phyloP scores from a whole-genome alignment of 306 rosid species.

The Trifolium dubium region DNA sequence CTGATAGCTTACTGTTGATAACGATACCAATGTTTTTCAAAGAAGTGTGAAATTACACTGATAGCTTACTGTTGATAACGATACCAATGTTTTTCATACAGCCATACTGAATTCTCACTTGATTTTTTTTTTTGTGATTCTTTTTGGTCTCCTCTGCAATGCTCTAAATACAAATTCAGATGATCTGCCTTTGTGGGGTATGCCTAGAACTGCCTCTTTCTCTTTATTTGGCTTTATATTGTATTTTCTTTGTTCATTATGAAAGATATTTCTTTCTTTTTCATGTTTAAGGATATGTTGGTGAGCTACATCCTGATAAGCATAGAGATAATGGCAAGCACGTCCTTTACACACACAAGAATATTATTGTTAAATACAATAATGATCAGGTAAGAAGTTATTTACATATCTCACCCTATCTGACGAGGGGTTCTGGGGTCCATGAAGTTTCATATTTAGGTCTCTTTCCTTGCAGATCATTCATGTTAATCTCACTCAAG shows the following conservation, averaged over 20 bases:
- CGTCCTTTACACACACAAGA: slow-evolving; percentile 86
- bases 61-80: neutral
- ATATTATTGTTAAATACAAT: slow-evolving; percentile 72
- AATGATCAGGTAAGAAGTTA: slow-evolving; percentile 86
- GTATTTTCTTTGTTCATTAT: slow-evolving; percentile 32
- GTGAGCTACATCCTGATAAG: slow-evolving; percentile 86
- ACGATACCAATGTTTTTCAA: neutral
- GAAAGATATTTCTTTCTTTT: slow-evolving; percentile 9
- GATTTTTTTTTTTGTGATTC: slow-evolving; percentile 26
- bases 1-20: slow-evolving; percentile 18
- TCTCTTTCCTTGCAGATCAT: slow-evolving; percentile 67
- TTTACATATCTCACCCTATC: slow-evolving; percentile 27
- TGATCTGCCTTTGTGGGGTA: slow-evolving; percentile 99
- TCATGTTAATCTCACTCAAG: slow-evolving; percentile 93
- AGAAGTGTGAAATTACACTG: neutral
- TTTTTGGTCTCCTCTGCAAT: slow-evolving; percentile 44
- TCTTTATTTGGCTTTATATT: slow-evolving; percentile 27
- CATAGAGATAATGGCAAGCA: slow-evolving; percentile 84
- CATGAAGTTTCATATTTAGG: slow-evolving; percentile 34
- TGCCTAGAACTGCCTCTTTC: slow-evolving; percentile 41
- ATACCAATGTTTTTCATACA: too few relatives aligned
- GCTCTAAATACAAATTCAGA: slow-evolving; percentile 66
- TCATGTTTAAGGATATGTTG: slow-evolving; percentile 79
- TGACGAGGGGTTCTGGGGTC: slow-evolving; percentile 28
- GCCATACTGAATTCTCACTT: slow-evolving; percentile 49